Evolutionary conservation across 192 early-diverging fungal species (phyloP).

Genomic region (Entrophospora sp.): DNA sequence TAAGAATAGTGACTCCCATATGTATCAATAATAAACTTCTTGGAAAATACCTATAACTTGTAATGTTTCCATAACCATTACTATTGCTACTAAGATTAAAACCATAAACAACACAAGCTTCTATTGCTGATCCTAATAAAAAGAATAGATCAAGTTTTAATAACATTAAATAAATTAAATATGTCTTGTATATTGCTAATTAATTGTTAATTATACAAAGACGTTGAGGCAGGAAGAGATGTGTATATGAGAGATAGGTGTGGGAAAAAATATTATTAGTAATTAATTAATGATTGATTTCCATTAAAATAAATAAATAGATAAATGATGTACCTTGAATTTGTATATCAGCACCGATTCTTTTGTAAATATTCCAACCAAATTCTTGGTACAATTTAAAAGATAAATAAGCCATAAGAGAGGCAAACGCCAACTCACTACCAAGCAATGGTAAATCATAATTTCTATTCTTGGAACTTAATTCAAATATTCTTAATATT

Average conservation of each 20-base stretch:
- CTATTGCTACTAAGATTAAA: not conserved
- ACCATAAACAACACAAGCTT: constrained; percentile 49
- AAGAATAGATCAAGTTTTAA: constrained; percentile 83
- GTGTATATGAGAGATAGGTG: too few relatives aligned
- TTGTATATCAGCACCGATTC: constrained; percentile 51
- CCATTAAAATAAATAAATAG: not conserved
- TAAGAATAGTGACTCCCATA: not conserved
- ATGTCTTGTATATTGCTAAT: constrained; percentile 49
- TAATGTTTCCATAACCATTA: too few relatives aligned
- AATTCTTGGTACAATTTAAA: constrained; percentile 45
- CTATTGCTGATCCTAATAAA: constrained; percentile 64
- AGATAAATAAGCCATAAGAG: constrained; percentile 39
- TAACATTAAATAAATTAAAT: constrained; percentile 72
- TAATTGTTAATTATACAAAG: not conserved
- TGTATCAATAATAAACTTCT: not conserved
- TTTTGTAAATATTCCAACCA: constrained; percentile 55
- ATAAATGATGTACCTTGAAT: constrained; percentile 37
- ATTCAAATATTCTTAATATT: too few relatives aligned
- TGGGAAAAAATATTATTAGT: too few relatives aligned
- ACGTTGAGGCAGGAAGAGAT: too few relatives aligned
- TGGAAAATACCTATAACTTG: not conserved
- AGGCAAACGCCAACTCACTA: constrained; percentile 40
- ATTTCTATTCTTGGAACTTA: not conserved
- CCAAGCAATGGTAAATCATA: constrained; percentile 46
- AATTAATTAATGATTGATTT: too few relatives aligned